Conservation (phyloP, 1,139 yeast genomes). For the Geotrichum macrosporum region DNA sequence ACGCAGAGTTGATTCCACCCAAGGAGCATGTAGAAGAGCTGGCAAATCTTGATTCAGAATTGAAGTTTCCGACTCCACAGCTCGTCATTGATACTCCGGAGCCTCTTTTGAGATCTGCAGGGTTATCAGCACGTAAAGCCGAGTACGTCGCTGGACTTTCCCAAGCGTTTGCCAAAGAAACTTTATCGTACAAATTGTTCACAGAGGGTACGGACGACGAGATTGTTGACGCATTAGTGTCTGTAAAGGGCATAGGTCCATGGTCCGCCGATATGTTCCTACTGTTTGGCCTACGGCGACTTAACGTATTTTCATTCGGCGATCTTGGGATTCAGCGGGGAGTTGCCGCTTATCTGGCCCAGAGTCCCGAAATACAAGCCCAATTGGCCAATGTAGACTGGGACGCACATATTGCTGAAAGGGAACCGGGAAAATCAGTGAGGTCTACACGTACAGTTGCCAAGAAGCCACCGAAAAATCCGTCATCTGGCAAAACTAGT, state of each 20-base stretch:
- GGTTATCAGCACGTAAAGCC: slow-evolving; percentile 66
- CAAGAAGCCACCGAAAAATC: slow-evolving; percentile 25
- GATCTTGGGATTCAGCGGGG: slow-evolving; percentile 88
- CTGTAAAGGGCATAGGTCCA: slow-evolving; percentile 73
- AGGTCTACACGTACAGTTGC: slow-evolving; percentile 1
- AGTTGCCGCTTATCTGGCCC: slow-evolving; percentile 55
- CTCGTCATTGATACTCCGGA: slow-evolving; percentile 42
- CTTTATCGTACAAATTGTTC: slow-evolving; percentile 45
- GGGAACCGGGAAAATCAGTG: slow-evolving; percentile 27
- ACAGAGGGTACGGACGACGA: slow-evolving; percentile 41
- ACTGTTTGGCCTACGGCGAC: slow-evolving; percentile 59
- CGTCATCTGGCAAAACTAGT: slow-evolving; percentile 37
- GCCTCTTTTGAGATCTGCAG: slow-evolving; percentile 56
- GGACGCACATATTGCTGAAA: slow-evolving; percentile 32
- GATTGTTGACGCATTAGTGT: slow-evolving; percentile 52
- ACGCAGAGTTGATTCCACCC: background rate
- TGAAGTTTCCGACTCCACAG: slow-evolving; percentile 50
- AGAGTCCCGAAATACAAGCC: slow-evolving; percentile 47
- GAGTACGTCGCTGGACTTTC: slow-evolving; percentile 62
- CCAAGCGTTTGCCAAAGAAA: slow-evolving; percentile 50
- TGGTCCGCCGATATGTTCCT: slow-evolving; percentile 93
- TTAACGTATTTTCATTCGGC: slow-evolving; percentile 69
- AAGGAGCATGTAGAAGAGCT: slow-evolving; percentile 2
- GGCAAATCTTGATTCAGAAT: slow-evolving; percentile 2
- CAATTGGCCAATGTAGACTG: slow-evolving; percentile 16